Percentiles rank a stretch among this genome's conserved stretches.
phyloP scores from a whole-genome alignment of 2,329 filamentous ascomycete species.

The Pseudogymnoascus sp. region DNA sequence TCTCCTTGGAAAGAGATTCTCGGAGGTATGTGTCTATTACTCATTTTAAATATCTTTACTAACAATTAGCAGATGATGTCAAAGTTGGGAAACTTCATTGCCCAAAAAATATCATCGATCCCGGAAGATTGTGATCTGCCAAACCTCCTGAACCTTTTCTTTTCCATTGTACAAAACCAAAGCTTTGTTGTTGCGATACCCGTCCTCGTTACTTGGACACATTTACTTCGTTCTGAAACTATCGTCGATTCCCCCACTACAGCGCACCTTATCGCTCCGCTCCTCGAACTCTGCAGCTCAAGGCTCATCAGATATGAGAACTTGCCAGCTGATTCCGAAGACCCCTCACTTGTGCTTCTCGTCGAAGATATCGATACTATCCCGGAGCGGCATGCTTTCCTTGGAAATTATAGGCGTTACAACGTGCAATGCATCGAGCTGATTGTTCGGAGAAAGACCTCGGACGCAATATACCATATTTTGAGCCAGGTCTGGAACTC shows the following conservation, averaged over 20 bases:
- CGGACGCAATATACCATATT: slow-evolving; percentile 82
- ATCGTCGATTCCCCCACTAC: slow-evolving; percentile 59
- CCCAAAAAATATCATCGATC: slow-evolving; percentile 64
- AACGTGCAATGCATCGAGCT: slow-evolving; percentile 80
- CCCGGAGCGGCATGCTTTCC: slow-evolving; percentile 87
- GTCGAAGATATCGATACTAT: slow-evolving; percentile 92
- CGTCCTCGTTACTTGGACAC: slow-evolving; percentile 82
- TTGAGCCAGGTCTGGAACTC: slow-evolving; percentile 70
- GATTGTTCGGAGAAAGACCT: slow-evolving; percentile 72
- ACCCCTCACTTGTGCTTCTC: slow-evolving; percentile 74
- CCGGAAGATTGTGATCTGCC: slow-evolving; percentile 60
- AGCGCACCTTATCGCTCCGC: slow-evolving; percentile 58
- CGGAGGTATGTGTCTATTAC: slow-evolving; percentile 56
- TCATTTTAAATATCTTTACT: neutral
- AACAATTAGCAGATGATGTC: slow-evolving; percentile 61
- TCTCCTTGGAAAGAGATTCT: slow-evolving; percentile 84
- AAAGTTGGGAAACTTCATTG: slow-evolving; percentile 75
- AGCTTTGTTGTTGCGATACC: slow-evolving; percentile 93
- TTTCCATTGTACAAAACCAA: slow-evolving; percentile 71
- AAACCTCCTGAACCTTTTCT: slow-evolving; percentile 71
- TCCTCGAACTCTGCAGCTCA: slow-evolving; percentile 76
- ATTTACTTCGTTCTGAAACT: slow-evolving; percentile 65
- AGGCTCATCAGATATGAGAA: slow-evolving; percentile 83
- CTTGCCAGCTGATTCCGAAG: slow-evolving; percentile 71
- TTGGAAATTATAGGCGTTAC: slow-evolving; percentile 91